Evolutionary conservation across 2,329 filamentous ascomycete species (phyloP).

Genomic region (Penicillium sp.): DNA sequence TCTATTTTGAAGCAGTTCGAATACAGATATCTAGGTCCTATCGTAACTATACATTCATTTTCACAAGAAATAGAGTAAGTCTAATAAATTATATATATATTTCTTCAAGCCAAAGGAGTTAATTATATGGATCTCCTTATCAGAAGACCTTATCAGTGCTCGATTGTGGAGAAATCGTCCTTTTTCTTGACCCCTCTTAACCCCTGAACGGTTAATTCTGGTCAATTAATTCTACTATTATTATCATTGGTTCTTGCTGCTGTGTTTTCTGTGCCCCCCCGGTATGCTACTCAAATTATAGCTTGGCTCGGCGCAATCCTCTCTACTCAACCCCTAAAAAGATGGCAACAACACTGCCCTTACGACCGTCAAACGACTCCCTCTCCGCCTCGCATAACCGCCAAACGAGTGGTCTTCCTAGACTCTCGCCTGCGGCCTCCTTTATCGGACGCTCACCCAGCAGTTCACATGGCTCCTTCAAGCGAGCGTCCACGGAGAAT

Average conservation of each 20-base stretch:
- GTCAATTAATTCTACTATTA: background rate
- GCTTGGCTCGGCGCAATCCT: conserved; percentile 19
- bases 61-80: background rate
- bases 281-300: conserved; percentile 19
- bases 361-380: conserved; percentile 43
- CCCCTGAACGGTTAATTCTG: conserved; percentile 21
- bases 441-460: conserved; percentile 53
- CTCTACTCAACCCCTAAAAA: conserved; percentile 19
- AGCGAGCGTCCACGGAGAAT: conserved; percentile 37
- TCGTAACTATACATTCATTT: too few species aligned
- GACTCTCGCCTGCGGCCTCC: conserved; percentile 61
- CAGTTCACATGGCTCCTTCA: conserved; percentile 42
- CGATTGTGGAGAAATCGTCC: conserved; percentile 30
- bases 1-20: too few species aligned
- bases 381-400: conserved; percentile 52
- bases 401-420: conserved; percentile 53
- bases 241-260: conserved; percentile 3
- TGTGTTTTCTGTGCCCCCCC: conserved; percentile 4
- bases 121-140: background rate
- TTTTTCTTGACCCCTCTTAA: conserved; percentile 22
- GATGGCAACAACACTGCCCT: conserved; percentile 41
- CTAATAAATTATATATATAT: too few species aligned
- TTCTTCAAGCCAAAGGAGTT: background rate
- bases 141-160: conserved; percentile 19
- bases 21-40: too few species aligned